A percentile compares a stretch with the other conserved stretches of the same genome.
These are phyloP conservation scores for Plasmodium chabaudi DNA, from an alignment of 169 alveolate species.

Conservation along the genomic window DNA sequence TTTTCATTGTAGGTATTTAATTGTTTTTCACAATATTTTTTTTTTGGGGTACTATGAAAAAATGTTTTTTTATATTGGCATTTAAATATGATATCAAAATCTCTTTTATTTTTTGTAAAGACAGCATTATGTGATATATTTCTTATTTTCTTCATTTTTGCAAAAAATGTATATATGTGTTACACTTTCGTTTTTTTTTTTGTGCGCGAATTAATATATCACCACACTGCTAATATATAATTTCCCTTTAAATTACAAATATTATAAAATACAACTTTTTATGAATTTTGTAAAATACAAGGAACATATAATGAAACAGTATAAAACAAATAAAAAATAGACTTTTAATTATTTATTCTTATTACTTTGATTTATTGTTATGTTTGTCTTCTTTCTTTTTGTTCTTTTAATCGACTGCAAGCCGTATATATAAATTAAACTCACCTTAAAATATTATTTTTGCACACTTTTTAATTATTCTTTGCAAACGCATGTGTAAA, in stretches of 20 bases:
- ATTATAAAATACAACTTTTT: neutral
- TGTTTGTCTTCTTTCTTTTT: neutral
- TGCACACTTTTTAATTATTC: too few species aligned
- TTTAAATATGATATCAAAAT: neutral
- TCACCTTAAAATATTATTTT: too few species aligned
- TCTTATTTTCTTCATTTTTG: conserved; percentile 22
- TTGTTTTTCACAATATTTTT: conserved; percentile 3
- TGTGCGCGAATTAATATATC: neutral
- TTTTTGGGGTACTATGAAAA: conserved; percentile 10
- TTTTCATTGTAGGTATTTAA: conserved; percentile 17
- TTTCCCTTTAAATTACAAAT: conserved; percentile 2
- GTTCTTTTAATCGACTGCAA: neutral
- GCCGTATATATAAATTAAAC: too few species aligned
- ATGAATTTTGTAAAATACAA: neutral
- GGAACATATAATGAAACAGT: neutral
- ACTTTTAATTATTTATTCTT: neutral
- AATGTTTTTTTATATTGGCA: conserved; percentile 1
- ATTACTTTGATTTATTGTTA: neutral
- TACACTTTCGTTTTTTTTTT: neutral
- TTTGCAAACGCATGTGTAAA: too few species aligned
- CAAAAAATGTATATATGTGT: neutral
- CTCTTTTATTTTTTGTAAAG: conserved; percentile 10
- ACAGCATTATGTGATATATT: neutral
- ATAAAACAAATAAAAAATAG: neutral
- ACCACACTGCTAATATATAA: neutral